Evolutionary conservation across 1,139 yeast species (phyloP).

Genomic region (Pichia sp.): DNA sequence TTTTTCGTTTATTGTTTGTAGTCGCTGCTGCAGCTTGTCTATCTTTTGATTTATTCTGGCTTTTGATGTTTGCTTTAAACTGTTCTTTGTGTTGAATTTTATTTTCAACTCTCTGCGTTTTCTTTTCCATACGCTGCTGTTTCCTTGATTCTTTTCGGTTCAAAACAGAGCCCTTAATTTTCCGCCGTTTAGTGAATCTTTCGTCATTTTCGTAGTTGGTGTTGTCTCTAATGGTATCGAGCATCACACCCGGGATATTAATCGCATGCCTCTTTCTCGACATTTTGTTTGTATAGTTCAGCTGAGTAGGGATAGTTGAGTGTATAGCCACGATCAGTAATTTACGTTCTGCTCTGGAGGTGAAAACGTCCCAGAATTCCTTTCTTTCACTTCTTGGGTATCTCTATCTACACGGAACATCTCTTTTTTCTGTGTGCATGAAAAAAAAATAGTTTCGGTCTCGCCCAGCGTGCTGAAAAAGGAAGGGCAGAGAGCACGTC

Average conservation of each 20-base stretch:
- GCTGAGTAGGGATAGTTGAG: too few species aligned
- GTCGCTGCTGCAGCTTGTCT: background rate
- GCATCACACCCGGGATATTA: constrained; percentile 59
- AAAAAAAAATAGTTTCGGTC: background rate
- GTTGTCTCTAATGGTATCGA: constrained; percentile 56
- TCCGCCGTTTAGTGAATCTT: constrained; percentile 30
- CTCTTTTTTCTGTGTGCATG: background rate
- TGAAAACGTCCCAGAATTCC: background rate
- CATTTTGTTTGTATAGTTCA: constrained; percentile 5
- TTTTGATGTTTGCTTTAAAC: constrained; percentile 8
- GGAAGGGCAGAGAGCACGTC: background rate
- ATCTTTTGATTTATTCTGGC: constrained; percentile 1
- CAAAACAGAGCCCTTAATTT: constrained; percentile 34
- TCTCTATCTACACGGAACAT: background rate
- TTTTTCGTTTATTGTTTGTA: background rate
- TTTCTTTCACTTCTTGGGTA: too few species aligned
- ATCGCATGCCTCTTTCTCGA: constrained; percentile 41
- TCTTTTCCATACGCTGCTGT: constrained; percentile 50
- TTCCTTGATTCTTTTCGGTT: constrained; percentile 57
- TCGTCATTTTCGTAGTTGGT: constrained; percentile 40
- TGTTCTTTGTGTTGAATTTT: constrained; percentile 7
- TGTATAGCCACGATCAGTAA: too few species aligned
- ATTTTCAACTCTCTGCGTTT: constrained; percentile 31
- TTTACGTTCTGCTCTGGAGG: background rate
- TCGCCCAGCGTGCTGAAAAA: background rate